Evolutionary conservation across 768 basidiomycete species (phyloP), one percentile per base, ranked within the genome.

Genomic region (Inosperma sp.): DNA sequence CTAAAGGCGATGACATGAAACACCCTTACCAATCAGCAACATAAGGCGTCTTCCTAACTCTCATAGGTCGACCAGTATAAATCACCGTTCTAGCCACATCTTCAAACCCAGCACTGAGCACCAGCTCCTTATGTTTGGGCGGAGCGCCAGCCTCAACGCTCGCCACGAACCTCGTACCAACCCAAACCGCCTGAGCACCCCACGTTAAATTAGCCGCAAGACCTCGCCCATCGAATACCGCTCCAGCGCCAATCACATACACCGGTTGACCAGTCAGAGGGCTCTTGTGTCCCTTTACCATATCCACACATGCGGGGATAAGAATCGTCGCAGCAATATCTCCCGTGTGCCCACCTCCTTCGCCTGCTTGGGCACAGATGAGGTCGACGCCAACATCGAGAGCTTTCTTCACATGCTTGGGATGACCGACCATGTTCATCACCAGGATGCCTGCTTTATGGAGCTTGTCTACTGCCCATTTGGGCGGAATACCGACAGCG

Each of bases 401-500:
- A 7, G 89, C 89, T 65, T 88, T 89, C 40, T 72, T 56, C 37
- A 88, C 88, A 65, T 93, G 89, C 63, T 93, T 95, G 10, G 93
- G 92, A 62, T 93, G 89, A n/a, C 93, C 93, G 52, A 95, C 86
- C 89, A 92, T 93, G 71, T 94, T 93, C 90, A 93, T 93, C 59
- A 93, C 76, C 30, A 83, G 78, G 54, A 95, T 93, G 12, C 88
- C 86, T 10, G 88, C 88, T 59, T 80, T 70, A 71, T 96, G 93
- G 34, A 96, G 74, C 57, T 73, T 80, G 25, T 93, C 88, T 29
- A 96, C 88, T 26, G 78, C 84, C 55, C 82, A 76, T 60, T 78
- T 79, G 3, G 93, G 88, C 1, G 93, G 93, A 4, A 95, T 82
- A 57, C 92, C 92, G 36, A 93, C 79, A 25, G 92, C 93, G 56